Base-by-base conservation (phyloP, 768 basidiomycete genomes). In the Lyophyllum atratum region DNA sequence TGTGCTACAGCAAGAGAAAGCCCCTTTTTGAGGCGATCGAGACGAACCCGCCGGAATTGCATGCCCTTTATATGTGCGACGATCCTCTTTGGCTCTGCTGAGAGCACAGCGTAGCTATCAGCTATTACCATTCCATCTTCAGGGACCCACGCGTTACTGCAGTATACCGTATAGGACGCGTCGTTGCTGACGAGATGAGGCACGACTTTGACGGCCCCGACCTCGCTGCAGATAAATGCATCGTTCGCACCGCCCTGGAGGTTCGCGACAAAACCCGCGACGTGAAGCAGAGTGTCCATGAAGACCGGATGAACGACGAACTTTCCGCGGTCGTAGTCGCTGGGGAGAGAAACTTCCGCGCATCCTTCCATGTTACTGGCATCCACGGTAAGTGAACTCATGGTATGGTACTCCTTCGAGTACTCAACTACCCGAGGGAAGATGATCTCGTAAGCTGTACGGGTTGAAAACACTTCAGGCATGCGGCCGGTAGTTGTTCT, bases 351-450 rank as follows among this genome's bases (percentile, higher is more conserved):
- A 24, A 88, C 67, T 0, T 70, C 68, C 1, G 85, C 89, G 59
- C 75, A 76, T 2, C 80, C 85, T 59, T 82, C 80, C 69, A 78
- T 72, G 12, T 76, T 78, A 53, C 76, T 71, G 2, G 75, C 51
- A 49, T 76, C 72, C 53, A 90, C 73, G 5, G 77, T 78, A 29
- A 92, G 70, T 0, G 77, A 77, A 55, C 77, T 74, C 54, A 91
- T 80, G 14, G 83, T 80, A 24, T 79, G 87, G 66, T 86, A 90
- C 26, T 75, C 70, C 31, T 75, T 67, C 1, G 80, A 76, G 61
- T 91, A 92, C 15, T 80, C 76, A 24, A 92, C 89, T 45, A 90
- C 76, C 7, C 85, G 82, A 21, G 87, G 80, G 62, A 90, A 90
- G 49, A 90, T 80, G 34, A 85, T 75, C 40, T 88, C 81, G 65